phyloP scores from a whole-genome alignment of 306 rosid genomes.

The Corylus americana region DNA sequence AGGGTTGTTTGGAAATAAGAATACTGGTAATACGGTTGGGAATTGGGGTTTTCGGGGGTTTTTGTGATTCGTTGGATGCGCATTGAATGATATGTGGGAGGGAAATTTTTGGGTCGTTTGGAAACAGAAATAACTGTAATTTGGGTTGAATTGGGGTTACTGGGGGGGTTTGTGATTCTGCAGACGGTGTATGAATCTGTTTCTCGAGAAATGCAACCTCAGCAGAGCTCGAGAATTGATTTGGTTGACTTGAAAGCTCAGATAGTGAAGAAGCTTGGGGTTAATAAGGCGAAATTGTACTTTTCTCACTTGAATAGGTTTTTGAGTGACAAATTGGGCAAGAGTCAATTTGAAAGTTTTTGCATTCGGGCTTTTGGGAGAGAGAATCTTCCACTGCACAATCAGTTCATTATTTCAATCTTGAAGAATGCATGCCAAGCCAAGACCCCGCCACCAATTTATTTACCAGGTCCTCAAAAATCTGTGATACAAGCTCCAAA shows the following conservation, averaged over 20 bases:
- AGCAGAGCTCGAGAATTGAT: constrained; percentile 85
- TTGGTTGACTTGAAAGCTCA: constrained; percentile 83
- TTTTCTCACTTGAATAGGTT: constrained; percentile 70
- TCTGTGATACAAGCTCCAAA: constrained; percentile 52
- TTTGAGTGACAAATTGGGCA: constrained; percentile 84
- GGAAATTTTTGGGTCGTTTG: constrained; percentile 50
- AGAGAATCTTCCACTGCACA: constrained; percentile 83
- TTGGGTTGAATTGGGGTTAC: constrained; percentile 44
- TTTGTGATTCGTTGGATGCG: constrained; percentile 33
- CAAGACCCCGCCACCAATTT: constrained; percentile 76
- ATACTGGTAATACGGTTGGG: constrained; percentile 33
- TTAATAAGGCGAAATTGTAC: constrained; percentile 72
- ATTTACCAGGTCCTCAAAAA: constrained; percentile 48
- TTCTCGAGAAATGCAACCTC: constrained; percentile 92
- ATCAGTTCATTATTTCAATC: constrained; percentile 75
- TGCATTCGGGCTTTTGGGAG: constrained; percentile 77
- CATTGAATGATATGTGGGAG: constrained; percentile 49
- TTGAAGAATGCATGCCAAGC: constrained; percentile 91
- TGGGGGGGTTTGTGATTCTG: constrained; percentile 49
- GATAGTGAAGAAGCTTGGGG: constrained; percentile 81
- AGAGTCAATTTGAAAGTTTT: constrained; percentile 73
- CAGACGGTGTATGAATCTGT: constrained; percentile 72
- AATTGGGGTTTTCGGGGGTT: constrained; percentile 42
- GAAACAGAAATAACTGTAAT: constrained; percentile 47
- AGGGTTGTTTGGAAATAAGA: constrained; percentile 37